Conservation (phyloP, 768 basidiomycete species). For the Leccinum uliginosum region DNA sequence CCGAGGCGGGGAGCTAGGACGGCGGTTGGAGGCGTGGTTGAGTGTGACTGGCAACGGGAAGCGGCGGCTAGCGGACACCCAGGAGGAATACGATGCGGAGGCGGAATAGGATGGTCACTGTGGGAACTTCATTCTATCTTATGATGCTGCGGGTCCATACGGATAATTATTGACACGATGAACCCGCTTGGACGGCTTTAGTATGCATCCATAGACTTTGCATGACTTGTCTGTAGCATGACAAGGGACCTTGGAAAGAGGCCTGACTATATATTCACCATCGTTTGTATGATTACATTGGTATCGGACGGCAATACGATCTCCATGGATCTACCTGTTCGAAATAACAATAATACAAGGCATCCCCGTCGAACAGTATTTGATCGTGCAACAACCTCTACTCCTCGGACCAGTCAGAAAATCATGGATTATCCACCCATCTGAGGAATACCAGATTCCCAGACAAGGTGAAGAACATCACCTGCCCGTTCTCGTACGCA, state of each 20-base stretch:
- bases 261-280: too few species aligned
- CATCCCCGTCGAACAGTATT: background rate
- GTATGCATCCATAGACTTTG: background rate
- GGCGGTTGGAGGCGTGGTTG: constrained; percentile 73
- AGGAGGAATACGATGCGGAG: constrained; percentile 13
- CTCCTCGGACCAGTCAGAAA: background rate
- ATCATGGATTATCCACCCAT: background rate
- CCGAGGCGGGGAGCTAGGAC: constrained; percentile 71
- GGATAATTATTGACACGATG: constrained; percentile 4
- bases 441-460: background rate
- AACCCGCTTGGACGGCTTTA: background rate
- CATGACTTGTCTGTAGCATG: background rate
- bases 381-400: background rate
- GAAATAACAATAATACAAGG: background rate
- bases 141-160: background rate
- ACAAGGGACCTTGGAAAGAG: background rate
- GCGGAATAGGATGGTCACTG: constrained; percentile 16
- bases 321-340: background rate
- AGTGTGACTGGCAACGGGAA: constrained; percentile 33
- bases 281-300: too few species aligned
- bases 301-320: too few species aligned
- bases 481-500: constrained; percentile 8
- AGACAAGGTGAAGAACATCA: background rate
- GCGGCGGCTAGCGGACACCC: constrained; percentile 6
- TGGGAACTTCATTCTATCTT: background rate